These are phyloP conservation scores for Neophaeococcomyces aloes DNA, from an alignment of 2,329 filamentous ascomycete genomes.

Conservation along the genomic window DNA sequence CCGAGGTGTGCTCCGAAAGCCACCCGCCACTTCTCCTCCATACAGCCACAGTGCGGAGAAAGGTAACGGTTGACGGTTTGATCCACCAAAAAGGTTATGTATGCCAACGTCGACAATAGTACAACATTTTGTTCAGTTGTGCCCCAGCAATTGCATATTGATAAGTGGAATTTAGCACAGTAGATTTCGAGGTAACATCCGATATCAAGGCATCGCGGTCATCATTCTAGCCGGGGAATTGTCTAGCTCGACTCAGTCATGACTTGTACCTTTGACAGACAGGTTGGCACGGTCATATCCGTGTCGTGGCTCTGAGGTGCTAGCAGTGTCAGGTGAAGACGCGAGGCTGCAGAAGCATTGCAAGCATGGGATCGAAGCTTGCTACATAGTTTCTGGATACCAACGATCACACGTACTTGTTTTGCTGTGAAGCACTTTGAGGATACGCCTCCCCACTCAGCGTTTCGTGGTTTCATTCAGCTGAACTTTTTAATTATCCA, in stretches of 20 bases:
- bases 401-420: slow-evolving; percentile 13
- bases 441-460: too few species aligned
- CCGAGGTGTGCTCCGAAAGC: too few species aligned
- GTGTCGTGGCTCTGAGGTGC: slow-evolving; percentile 12
- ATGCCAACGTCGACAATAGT: slow-evolving; percentile 15
- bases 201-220: slow-evolving; percentile 14
- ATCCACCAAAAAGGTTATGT: too few species aligned
- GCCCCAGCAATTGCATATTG: slow-evolving; percentile 20
- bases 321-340: slow-evolving; percentile 16
- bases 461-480: too few species aligned
- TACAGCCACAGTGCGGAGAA: too few species aligned
- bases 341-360: slow-evolving; percentile 17
- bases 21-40: too few species aligned
- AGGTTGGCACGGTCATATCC: slow-evolving; percentile 13
- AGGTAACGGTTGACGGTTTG: too few species aligned
- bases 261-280: slow-evolving; percentile 17
- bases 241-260: slow-evolving; percentile 17
- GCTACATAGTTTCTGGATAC: slow-evolving; percentile 15
- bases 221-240: slow-evolving; percentile 9
- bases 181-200: slow-evolving; percentile 19
- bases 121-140: slow-evolving; percentile 21
- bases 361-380: slow-evolving; percentile 15
- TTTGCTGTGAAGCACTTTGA: too few species aligned
- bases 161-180: slow-evolving; percentile 17
- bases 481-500: too few species aligned